Evolutionary conservation across 176 grass and related monocot species (phyloP).

Genomic region (Carex myosuroides): DNA sequence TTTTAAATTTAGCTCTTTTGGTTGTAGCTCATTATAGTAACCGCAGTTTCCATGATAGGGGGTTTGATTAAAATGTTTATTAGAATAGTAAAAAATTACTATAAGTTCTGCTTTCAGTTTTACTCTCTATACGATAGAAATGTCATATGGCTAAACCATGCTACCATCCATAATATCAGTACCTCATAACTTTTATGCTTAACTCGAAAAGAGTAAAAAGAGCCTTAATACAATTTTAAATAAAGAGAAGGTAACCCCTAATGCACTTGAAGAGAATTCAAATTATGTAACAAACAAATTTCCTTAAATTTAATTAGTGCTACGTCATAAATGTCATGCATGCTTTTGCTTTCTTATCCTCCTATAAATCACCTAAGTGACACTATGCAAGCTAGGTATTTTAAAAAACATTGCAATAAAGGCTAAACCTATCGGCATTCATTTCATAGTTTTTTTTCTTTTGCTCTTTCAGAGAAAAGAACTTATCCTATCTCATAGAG

Average conservation of each 20-base stretch:
- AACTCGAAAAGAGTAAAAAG: neutral
- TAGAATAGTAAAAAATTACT: neutral
- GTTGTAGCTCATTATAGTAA: constrained; percentile 22
- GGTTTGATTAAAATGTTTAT: constrained; percentile 14
- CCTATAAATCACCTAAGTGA: constrained; percentile 8
- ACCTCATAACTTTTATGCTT: neutral
- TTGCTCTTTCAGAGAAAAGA: neutral
- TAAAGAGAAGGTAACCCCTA: neutral
- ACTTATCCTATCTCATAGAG: constrained; percentile 12
- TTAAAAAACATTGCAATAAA: constrained; percentile 11
- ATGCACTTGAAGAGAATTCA: neutral
- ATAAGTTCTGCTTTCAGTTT: neutral
- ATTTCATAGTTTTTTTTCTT: neutral
- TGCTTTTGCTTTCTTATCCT: constrained; percentile 17
- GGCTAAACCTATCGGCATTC: neutral
- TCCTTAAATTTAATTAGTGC: neutral
- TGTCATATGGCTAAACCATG: neutral
- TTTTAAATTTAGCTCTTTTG: neutral
- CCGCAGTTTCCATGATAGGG: constrained; percentile 2
- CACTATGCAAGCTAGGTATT: neutral
- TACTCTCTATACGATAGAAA: neutral
- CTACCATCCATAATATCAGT: neutral
- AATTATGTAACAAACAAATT: neutral
- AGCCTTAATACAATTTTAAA: neutral
- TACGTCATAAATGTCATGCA: neutral